phyloP scores from a whole-genome alignment of 331 rosid species.

The Acacia pycnantha region DNA sequence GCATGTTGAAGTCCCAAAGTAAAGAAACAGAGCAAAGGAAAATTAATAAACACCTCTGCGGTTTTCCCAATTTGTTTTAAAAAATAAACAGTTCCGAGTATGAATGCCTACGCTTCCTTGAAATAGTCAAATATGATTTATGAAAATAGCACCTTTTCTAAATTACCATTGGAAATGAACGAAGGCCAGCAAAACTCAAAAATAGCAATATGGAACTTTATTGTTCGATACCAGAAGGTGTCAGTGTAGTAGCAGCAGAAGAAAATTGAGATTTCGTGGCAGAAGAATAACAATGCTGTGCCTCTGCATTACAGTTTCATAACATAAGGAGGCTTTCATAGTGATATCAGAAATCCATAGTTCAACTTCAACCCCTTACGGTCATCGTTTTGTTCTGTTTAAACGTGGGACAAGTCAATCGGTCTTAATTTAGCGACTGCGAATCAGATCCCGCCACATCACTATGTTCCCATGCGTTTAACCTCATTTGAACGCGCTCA shows the following conservation, averaged over 20 bases:
- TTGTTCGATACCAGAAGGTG: neutral
- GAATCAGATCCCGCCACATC: slow-evolving; percentile 33
- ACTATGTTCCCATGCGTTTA: neutral
- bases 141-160: neutral
- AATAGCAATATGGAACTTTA: neutral
- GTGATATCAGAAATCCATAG: neutral
- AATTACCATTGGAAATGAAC: neutral
- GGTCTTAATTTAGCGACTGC: slow-evolving; percentile 2
- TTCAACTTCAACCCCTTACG: neutral
- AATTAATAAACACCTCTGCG: neutral
- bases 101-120: neutral
- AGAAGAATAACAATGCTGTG: neutral
- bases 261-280: slow-evolving; percentile 25
- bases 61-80: neutral
- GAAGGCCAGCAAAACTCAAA: neutral
- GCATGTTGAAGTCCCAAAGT: neutral
- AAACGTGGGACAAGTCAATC: neutral
- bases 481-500: slow-evolving; percentile 29
- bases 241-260: neutral
- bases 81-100: neutral
- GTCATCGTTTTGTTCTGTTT: neutral
- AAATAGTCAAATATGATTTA: neutral
- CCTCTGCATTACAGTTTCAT: neutral
- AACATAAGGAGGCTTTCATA: no score
- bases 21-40: neutral